These are phyloP conservation scores for Beauveria caledonica DNA, from an alignment of 2,329 filamentous ascomycete genomes.

Conservation along the genomic window DNA sequence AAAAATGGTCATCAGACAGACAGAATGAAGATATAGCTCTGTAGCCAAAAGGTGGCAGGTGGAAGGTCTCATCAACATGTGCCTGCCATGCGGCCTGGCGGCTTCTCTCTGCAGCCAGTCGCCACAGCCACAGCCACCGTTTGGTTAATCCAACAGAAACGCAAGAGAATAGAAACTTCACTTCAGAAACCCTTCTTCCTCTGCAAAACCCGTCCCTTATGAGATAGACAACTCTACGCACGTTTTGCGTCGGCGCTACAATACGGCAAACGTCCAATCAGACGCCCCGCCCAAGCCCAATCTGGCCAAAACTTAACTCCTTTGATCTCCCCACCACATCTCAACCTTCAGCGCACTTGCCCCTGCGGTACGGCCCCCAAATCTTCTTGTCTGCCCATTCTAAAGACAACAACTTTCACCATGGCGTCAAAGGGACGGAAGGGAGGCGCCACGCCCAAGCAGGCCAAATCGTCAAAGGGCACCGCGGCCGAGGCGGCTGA, in stretches of 20 bases:
- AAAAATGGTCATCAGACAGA: too few species aligned
- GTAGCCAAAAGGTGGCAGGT: too few species aligned
- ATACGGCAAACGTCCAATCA: constrained; percentile 1
- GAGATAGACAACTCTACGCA: not conserved
- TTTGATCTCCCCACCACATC: constrained; percentile 4
- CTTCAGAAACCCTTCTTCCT: not conserved
- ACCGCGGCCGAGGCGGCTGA: not conserved
- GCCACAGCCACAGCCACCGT: too few species aligned
- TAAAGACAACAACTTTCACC: not conserved
- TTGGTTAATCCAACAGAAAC: too few species aligned
- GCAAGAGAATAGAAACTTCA: too few species aligned
- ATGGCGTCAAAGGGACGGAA: constrained; percentile 1
- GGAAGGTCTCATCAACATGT: too few species aligned
- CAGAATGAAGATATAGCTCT: too few species aligned
- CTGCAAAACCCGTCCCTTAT: not conserved
- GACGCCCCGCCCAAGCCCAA: constrained; percentile 10
- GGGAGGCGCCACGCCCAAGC: not conserved
- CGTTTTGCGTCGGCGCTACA: not conserved
- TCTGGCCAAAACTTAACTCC: constrained; percentile 9
- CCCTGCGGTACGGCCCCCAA: not conserved
- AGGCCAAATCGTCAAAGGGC: not conserved
- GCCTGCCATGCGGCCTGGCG: too few species aligned
- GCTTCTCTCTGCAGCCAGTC: too few species aligned
- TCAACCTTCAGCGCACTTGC: not conserved
- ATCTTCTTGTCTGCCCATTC: not conserved